Evolutionary conservation across 805 yeast genomes (phyloP).

Genomic region (Torulaspora gathmanii): DNA sequence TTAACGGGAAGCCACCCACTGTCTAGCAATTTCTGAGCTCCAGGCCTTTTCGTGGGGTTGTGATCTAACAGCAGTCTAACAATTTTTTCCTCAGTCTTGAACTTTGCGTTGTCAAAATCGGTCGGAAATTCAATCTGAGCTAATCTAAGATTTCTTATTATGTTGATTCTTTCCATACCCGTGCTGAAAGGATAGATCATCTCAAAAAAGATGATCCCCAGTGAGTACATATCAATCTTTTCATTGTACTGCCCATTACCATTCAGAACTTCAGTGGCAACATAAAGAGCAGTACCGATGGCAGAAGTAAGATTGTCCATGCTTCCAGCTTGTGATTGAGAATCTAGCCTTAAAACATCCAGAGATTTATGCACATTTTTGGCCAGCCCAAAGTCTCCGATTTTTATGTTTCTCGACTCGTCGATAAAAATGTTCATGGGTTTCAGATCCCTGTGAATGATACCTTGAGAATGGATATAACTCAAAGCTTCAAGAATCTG

Average conservation of each 20-base stretch:
- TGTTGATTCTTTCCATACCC: conserved; percentile 86
- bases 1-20: conserved; percentile 85
- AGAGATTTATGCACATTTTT: conserved; percentile 66
- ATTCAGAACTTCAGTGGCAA: conserved; percentile 79
- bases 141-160: conserved; percentile 59
- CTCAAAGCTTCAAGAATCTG: conserved; percentile 86
- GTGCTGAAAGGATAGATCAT: conserved; percentile 85
- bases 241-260: conserved; percentile 79
- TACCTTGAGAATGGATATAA: conserved; percentile 89
- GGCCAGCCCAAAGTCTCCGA: conserved; percentile 97
- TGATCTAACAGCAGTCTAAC: conserved; percentile 68
- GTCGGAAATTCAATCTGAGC: conserved; percentile 62
- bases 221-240: conserved; percentile 91
- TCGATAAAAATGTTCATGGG: conserved; percentile 96
- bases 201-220: conserved; percentile 93
- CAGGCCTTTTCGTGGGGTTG: conserved; percentile 71
- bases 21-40: conserved; percentile 67
- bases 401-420: conserved; percentile 78
- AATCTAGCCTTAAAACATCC: conserved; percentile 33
- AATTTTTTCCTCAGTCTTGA: conserved; percentile 59
- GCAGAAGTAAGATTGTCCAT: conserved; percentile 81
- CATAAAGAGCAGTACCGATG: conserved; percentile 90
- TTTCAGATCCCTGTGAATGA: conserved; percentile 90
- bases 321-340: conserved; percentile 28
- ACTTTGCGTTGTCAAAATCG: conserved; percentile 52